These are phyloP conservation scores for Vicia faba DNA, from an alignment of 306 rosid genomes.

Conservation along the genomic window DNA sequence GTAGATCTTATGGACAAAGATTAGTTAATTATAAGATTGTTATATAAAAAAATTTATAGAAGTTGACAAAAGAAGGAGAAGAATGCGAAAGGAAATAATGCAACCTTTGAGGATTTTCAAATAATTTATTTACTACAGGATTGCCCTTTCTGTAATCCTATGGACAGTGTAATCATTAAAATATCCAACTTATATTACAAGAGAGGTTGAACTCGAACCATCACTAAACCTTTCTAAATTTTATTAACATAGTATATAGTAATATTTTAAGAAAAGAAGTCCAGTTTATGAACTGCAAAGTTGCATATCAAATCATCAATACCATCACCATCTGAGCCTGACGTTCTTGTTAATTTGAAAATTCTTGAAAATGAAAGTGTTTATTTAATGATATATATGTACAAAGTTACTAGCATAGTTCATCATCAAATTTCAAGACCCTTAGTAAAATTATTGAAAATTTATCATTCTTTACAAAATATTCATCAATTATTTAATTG, in stretches of 20 bases:
- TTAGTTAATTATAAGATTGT: not conserved
- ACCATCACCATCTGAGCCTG: not conserved
- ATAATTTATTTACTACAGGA: conserved; percentile 21
- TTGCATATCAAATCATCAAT: not conserved
- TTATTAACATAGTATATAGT: too few relatives aligned
- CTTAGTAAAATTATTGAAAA: not conserved
- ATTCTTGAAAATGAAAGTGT: conserved; percentile 7
- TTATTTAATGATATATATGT: not conserved
- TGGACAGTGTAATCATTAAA: conserved; percentile 22
- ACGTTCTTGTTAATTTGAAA: not conserved
- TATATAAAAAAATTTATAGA: not conserved
- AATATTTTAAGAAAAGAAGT: not conserved
- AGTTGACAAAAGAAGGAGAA: conserved; percentile 12
- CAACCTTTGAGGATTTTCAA: conserved; percentile 37
- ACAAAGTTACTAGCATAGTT: too few relatives aligned
- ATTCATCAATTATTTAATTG: conserved; percentile 18
- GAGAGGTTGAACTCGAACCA: not conserved
- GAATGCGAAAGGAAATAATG: conserved; percentile 27
- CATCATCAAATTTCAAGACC: conserved; percentile 4
- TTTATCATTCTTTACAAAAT: not conserved
- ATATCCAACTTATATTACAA: not conserved
- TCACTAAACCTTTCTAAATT: not conserved
- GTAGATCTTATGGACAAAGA: not conserved
- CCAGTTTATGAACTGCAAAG: not conserved
- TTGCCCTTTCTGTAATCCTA: conserved; percentile 17